These are phyloP conservation scores for Dryas drummondii DNA, from an alignment of 306 rosid species.

Conservation along the genomic window DNA sequence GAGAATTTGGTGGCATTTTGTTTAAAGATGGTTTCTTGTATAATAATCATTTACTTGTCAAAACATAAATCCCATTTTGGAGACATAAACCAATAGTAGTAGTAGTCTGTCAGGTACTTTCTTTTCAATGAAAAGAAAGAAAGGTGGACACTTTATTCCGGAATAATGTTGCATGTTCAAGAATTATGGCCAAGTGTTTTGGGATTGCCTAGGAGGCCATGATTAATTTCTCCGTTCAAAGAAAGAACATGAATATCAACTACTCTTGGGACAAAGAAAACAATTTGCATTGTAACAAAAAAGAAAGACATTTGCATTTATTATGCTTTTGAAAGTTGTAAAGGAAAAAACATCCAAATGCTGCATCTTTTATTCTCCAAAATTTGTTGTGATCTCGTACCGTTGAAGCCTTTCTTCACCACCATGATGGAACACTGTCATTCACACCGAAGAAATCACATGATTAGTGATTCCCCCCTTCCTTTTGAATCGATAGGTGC, in stretches of 20 bases:
- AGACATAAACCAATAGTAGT: too few relatives aligned
- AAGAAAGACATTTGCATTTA: background rate
- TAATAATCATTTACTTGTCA: background rate
- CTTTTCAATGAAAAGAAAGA: background rate
- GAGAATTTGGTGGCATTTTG: background rate
- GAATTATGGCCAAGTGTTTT: too few relatives aligned
- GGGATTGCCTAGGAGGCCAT: too few relatives aligned
- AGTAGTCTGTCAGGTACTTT: too few relatives aligned
- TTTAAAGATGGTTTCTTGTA: slow-evolving; percentile 1
- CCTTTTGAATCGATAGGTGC: background rate
- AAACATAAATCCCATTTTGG: background rate
- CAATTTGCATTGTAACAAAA: background rate
- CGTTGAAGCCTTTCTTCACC: background rate
- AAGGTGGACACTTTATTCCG: background rate
- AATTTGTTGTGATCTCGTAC: background rate
- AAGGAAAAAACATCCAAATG: background rate
- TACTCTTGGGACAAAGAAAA: background rate
- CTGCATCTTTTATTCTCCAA: background rate
- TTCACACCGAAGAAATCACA: background rate
- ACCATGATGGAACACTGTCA: background rate
- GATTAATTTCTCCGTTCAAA: background rate
- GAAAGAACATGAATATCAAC: background rate
- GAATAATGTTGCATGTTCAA: too few relatives aligned
- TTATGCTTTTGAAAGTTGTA: background rate
- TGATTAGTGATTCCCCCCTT: background rate